Evolutionary conservation across 1,284 basidiomycete species (phyloP), one percentile per base, ranked within the genome.

Genomic region (Anthracocystis panici-leucophaei): DNA sequence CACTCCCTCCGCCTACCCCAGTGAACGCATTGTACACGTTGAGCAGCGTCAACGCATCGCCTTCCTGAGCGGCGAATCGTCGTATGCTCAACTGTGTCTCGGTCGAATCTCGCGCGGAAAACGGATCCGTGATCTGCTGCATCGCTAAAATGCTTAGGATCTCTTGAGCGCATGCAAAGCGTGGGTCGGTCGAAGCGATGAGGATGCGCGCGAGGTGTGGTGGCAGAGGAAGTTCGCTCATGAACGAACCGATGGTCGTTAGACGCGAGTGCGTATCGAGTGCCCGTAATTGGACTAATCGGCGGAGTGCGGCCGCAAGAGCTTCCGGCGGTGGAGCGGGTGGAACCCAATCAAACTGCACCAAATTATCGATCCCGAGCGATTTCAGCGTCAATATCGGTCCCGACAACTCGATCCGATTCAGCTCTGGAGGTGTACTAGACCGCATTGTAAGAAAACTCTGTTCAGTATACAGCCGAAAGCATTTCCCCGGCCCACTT

Each of bases 11-110:
- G 0, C 95, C 96, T 78, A 92, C 58, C 53, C 82, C 89, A 23
- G 89, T 88, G 85, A 99, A 99, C 0, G 93, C 94, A 79, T 97
- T 96, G 87, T 94, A 99, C 4, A 94, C 93, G 85, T 97, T 98
- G 25, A 97, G 85, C 6, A 95, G 87, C 2, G 95, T 97, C 6
- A 97, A 87, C 84, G 96, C 93, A 82, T 98, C 95, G 75, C 97
- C 97, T 89, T 99, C 95, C 86, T 97, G 93, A 0, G 95, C 94
- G 0, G 94, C 96, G 80, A 99, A 99, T 82, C 97, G 96, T 58
- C 96, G 88, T 53, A 93, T 88, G 85, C 96, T 93, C 10, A 99
- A 87, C 85, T 97, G 94, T 10, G 92, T 93, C 57, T 94, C 84
- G 0, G 93, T 92, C 8, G 92, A 93, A 18, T 82, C 71, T 0